Evolutionary conservation across 2,329 filamentous ascomycete species (phyloP).

Genomic region (Colletotrichum sp.): DNA sequence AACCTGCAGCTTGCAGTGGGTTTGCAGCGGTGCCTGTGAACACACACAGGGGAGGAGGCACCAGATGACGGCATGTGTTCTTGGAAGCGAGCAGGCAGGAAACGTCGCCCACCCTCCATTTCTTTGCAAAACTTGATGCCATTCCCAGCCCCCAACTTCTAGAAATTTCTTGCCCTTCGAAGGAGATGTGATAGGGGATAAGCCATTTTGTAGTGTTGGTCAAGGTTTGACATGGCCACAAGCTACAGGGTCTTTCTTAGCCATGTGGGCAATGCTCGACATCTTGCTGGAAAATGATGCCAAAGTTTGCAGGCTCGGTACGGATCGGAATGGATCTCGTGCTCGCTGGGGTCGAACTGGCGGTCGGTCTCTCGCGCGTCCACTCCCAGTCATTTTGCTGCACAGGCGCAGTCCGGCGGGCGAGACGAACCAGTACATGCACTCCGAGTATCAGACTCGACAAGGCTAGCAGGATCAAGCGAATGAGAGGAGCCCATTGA

Average conservation of each 20-base stretch:
- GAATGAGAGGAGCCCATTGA: background rate
- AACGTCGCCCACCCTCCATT: background rate
- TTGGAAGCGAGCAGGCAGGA: background rate
- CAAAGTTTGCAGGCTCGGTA: slow-evolving; percentile 9
- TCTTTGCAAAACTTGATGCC: slow-evolving; percentile 2
- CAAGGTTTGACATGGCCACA: background rate
- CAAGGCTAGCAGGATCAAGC: background rate
- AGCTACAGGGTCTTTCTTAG: background rate
- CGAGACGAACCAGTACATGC: slow-evolving; percentile 3
- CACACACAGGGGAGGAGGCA: background rate
- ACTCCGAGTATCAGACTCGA: background rate
- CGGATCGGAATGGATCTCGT: slow-evolving; percentile 12
- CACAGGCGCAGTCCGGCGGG: slow-evolving; percentile 9
- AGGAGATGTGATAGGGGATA: background rate
- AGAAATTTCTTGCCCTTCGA: background rate
- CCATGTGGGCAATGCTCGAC: background rate
- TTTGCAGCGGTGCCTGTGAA: slow-evolving; percentile 13
- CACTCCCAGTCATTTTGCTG: background rate
- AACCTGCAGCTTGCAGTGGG: slow-evolving; percentile 14
- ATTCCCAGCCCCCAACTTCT: slow-evolving; percentile 7
- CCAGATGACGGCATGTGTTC: slow-evolving; percentile 15
- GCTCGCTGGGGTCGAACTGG: slow-evolving; percentile 10
- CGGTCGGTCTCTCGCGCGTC: slow-evolving; percentile 12
- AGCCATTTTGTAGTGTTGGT: background rate
- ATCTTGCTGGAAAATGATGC: background rate